phyloP scores from a whole-genome alignment of 495 filamentous ascomycete species.

The Chaetomidium leptoderma region DNA sequence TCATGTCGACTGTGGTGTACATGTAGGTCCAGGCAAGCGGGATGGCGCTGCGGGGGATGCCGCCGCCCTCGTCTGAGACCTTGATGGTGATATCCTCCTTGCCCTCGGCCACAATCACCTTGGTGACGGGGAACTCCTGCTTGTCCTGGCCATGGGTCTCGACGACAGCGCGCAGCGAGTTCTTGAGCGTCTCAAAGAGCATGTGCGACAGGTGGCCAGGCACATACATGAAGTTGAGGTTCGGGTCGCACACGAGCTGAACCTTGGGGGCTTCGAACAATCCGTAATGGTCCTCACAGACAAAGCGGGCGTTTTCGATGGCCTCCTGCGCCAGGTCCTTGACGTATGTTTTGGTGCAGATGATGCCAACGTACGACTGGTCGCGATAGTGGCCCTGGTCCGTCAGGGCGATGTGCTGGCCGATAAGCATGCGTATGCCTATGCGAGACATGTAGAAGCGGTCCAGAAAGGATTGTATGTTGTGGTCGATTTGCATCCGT shows the following conservation, averaged over 20 bases:
- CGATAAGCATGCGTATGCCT: constrained; percentile 97
- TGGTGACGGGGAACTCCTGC: constrained; percentile 92
- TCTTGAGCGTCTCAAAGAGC: constrained; percentile 99
- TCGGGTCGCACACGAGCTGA: constrained; percentile 88
- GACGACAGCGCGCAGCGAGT: constrained; percentile 92
- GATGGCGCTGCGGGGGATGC: constrained; percentile 85
- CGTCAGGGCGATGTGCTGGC: constrained; percentile 94
- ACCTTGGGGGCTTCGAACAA: constrained; percentile 96
- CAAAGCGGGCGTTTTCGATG: constrained; percentile 96
- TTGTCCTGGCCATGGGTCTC: constrained; percentile 93
- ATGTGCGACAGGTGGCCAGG: constrained; percentile 97
- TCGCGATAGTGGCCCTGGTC: constrained; percentile 84
- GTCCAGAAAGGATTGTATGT: constrained; percentile 94
- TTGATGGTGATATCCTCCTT: constrained; percentile 99
- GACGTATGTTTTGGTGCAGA: constrained; percentile 97
- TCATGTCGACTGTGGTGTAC: constrained; percentile 97
- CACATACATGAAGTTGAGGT: constrained; percentile 98
- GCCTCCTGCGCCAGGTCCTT: constrained; percentile 93
- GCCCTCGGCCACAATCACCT: constrained; percentile 94
- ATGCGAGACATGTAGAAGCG: constrained; percentile 99
- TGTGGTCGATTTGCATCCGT: constrained; percentile 96
- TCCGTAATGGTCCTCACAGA: constrained; percentile 98
- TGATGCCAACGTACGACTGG: constrained; percentile 93
- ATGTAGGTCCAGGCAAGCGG: constrained; percentile 99
- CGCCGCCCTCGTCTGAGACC: constrained; percentile 91